These are phyloP conservation scores for Ceratocystis ficicola DNA, from an alignment of 2,329 filamentous ascomycete genomes.

Conservation along the genomic window DNA sequence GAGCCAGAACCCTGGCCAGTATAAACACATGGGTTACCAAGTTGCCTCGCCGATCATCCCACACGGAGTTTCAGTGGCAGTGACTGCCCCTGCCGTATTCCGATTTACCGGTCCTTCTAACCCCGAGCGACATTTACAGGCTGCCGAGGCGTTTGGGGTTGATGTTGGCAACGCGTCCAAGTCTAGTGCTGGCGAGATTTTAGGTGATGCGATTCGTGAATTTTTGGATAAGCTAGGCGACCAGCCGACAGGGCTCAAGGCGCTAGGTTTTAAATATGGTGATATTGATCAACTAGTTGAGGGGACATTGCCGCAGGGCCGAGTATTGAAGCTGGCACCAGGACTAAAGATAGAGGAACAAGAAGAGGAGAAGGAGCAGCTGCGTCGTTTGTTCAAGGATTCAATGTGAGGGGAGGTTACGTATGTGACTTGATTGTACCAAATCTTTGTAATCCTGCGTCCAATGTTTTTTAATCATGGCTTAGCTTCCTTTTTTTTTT, in stretches of 20 bases:
- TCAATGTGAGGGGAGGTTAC: constrained; percentile 3
- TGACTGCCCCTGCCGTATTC: constrained; percentile 88
- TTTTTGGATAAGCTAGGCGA: constrained; percentile 79
- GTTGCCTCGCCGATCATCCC: constrained; percentile 72
- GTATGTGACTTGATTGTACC: too few relatives aligned
- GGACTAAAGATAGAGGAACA: constrained; percentile 55
- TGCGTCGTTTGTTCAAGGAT: constrained; percentile 55
- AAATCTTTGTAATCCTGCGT: neutral
- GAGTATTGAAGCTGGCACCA: constrained; percentile 85
- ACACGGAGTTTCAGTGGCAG: constrained; percentile 88
- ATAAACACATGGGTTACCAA: constrained; percentile 78
- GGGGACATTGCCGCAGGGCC: constrained; percentile 81
- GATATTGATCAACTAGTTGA: constrained; percentile 80
- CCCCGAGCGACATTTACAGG: constrained; percentile 78
- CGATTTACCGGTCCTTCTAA: constrained; percentile 84
- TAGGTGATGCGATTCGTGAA: constrained; percentile 67
- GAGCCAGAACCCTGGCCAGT: constrained; percentile 73
- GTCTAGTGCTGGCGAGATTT: constrained; percentile 78
- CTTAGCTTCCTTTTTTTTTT: too few relatives aligned
- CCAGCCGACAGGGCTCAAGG: constrained; percentile 76
- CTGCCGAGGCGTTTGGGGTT: constrained; percentile 81
- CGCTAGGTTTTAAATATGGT: constrained; percentile 61
- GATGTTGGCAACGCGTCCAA: constrained; percentile 78
- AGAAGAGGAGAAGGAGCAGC: constrained; percentile 57
- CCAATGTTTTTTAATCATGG: neutral